Base-by-base conservation (phyloP, 2,329 filamentous ascomycete genomes). In the Pseudogymnoascus sp. region DNA sequence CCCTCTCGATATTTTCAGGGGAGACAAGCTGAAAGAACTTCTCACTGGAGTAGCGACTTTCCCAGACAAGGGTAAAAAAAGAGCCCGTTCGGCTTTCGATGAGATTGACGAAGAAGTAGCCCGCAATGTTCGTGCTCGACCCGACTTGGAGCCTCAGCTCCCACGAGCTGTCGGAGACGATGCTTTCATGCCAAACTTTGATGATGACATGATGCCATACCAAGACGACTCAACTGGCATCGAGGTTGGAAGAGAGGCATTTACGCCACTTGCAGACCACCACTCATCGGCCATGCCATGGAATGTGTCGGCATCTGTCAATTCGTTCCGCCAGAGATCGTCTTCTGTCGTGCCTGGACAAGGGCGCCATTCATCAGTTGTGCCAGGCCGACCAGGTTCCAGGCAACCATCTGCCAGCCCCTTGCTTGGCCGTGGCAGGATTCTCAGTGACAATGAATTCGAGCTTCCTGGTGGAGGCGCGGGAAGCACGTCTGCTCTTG, bases 201-300 rank as follows among this genome's bases (percentile, higher is more conserved):
- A 77, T 72, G 66, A 76, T 59, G 59, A 61, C 7, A 16, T 26
- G 40, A 65, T 64, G 43, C 60, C 28, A 33, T 60, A 61, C 12
- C 60, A 16, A 41, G 46, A 56, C n/a, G 64, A 65, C 1, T 41
- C 22, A 22, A 63, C 64, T 66, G 82, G 82, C 7, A 73, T 88
- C 19, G 91, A 96, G 73, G 74, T 90, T 24, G 89, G 87, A 19
- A 85, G 90, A 75, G 84, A 90, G 43, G 88, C 84, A 0, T 83
- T 80, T 0, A 81, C 84, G 0, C 82, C 84, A 6, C 81, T 95
- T 61, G 84, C 85, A 4, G 89, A 96, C 64, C 83, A 87, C 61
- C 82, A 83, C 28, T 84, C 84, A 24, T 84, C 82, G 4, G 76
- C 81, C n/a, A 85, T 89, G 80, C 87, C 87, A 10, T 90, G 87